Evolutionary conservation across 768 basidiomycete genomes (phyloP).

Genomic region (Mycena alexandri): DNA sequence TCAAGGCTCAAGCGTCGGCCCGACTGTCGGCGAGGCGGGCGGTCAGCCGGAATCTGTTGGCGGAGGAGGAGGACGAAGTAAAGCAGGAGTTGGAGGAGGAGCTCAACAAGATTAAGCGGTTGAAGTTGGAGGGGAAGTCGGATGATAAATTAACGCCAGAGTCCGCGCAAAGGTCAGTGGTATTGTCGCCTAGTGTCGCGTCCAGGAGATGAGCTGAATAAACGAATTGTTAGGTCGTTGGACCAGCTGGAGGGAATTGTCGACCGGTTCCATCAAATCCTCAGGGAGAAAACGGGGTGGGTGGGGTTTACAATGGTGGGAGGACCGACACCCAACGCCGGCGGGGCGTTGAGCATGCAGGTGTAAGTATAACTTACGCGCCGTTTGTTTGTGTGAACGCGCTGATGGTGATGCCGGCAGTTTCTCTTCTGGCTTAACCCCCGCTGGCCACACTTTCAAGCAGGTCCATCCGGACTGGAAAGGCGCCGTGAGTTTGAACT

Average conservation of each 20-base stretch:
- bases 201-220: background rate
- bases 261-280: background rate
- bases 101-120: too few species aligned
- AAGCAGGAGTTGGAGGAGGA: background rate
- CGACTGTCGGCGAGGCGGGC: background rate
- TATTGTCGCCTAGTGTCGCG: too few species aligned
- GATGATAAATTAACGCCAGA: too few species aligned
- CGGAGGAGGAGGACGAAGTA: slow-evolving; percentile 2
- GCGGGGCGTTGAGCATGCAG: background rate
- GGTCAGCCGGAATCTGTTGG: background rate
- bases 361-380: slow-evolving; percentile 9
- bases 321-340: slow-evolving; percentile 6
- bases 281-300: slow-evolving; percentile 9
- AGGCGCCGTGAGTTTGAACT: background rate
- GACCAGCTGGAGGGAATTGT: slow-evolving; percentile 7
- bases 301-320: slow-evolving; percentile 3
- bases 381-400: background rate
- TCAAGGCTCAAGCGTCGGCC: background rate
- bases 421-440: background rate
- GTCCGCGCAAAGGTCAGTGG: too few species aligned
- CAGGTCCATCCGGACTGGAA: slow-evolving; percentile 15
- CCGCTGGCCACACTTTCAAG: slow-evolving; percentile 8
- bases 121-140: too few species aligned
- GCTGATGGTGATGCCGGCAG: background rate
- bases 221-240: background rate